These are phyloP conservation scores for Monosporozyma siamensis DNA, from an alignment of 805 yeast species.

Conservation along the genomic window DNA sequence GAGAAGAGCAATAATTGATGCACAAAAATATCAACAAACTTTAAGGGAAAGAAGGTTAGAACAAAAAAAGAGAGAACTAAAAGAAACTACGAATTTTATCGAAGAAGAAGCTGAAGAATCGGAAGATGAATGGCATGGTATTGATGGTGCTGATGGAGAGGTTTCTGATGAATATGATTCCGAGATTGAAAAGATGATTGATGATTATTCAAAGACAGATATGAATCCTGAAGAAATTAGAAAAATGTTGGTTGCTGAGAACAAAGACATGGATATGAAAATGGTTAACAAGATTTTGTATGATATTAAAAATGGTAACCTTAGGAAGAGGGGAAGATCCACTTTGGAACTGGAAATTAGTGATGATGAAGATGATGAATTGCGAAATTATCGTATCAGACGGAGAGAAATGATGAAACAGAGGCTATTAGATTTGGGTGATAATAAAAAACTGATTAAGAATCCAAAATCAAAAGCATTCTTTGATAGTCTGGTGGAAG, in stretches of 20 bases:
- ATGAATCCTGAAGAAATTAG: conserved; percentile 52
- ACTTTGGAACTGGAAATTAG: conserved; percentile 56
- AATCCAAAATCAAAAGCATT: conserved; percentile 57
- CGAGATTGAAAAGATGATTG: conserved; percentile 72
- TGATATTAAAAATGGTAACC: conserved; percentile 64
- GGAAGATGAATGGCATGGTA: conserved; percentile 79
- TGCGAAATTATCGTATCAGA: conserved; percentile 31
- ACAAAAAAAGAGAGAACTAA: conserved; percentile 42
- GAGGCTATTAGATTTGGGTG: conserved; percentile 37
- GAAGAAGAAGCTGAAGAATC: conserved; percentile 85
- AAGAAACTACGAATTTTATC: conserved; percentile 50
- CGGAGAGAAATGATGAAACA: conserved; percentile 41
- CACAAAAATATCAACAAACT: conserved; percentile 13
- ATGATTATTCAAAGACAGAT: conserved; percentile 52
- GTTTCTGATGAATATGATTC: conserved; percentile 47
- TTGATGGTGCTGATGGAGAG: conserved; percentile 64
- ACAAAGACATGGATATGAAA: conserved; percentile 51
- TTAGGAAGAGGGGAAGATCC: conserved; percentile 47
- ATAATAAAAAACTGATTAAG: conserved; percentile 36
- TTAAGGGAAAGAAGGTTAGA: conserved; percentile 17
- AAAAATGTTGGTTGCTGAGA: conserved; percentile 48
- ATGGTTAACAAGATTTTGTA: conserved; percentile 58
- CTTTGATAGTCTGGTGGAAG: conserved; percentile 53
- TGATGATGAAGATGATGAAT: conserved; percentile 57
- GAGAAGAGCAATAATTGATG: conserved; percentile 13